Evolutionary conservation across 495 filamentous ascomycete genomes (phyloP), one percentile per base, ranked within the genome.

Genomic region (Apiosordaria backusii): DNA sequence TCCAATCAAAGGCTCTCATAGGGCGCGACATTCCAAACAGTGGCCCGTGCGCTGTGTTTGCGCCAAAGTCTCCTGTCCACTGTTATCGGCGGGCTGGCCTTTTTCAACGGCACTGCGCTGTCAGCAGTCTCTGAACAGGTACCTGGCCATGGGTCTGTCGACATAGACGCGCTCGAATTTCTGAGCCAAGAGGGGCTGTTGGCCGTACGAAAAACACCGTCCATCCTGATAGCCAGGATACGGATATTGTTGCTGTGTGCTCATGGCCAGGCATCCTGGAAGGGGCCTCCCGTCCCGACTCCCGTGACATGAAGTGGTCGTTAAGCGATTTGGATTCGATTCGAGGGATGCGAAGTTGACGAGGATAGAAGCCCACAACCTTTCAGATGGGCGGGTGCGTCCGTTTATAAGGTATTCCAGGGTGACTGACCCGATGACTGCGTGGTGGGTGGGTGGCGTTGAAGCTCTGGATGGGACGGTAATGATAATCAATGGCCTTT

Each of bases 1-100:
- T 19, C 74, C 27, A 76, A 76, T 76, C 58, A 67, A 50, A 61
- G 18, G 2, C 27, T 1, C 1, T 24, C 50, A 26, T 69, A 70
- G 55, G 15, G 25, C 29, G 57, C 24, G 65, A 66, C 61, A 68
- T 29, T 13, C 21, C 5, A 60, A 23, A 21, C 52, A 55, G 52
- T 55, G 52, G 22, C n/a, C n/a, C n/a, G 22, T 21, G 52, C 52
- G 18, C 22, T 18, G 52, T 55, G 15, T 55, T 45, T 6, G 2
- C 35, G 16, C 35, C 35, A 45, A 35, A 35, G 29, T 5, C 29
- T 35, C 29, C 29, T 10, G 29, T 35, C 10, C 29, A 35, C 29
- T 13, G 10, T 18, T 15, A 6, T 9, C n/a, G n/a, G n/a, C n/a
- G n/a, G 35, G 5, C 35, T 15, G 16, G 35, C 35, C 9, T 45